Evolutionary conservation across 2,329 filamentous ascomycete genomes (phyloP), one percentile per base, ranked within the genome.

Genomic region (Alternaria viburni): DNA sequence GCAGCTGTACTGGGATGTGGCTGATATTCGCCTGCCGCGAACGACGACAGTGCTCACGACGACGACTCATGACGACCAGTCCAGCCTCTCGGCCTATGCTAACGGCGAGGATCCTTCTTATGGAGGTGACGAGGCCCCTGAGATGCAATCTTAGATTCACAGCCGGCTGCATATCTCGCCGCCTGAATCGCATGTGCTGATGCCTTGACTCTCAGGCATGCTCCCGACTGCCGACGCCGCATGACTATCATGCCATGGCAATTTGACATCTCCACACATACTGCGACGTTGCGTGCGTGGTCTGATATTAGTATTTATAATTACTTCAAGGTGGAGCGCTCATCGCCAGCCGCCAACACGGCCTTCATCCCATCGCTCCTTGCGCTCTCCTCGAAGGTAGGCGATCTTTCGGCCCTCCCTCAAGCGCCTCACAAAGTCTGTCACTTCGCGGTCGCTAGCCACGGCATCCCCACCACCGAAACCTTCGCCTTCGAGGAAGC

Each of bases 291-390:
- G 19, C 28, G 30, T 25, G 49, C 28, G 19, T 41, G 13, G 49
- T 52, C 30, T 52, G 28, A 25, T 26, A 52, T 52, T 28, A 41
- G 30, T 25, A 52, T 15, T 23, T 36, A 30, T 41, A 23, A 21
- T 52, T 36, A 41, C 7, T 25, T 25, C 49, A 25, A 17, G 30
- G 30, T 52, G 30, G 13, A 52, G 32, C 30, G 45, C 30, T 65
- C 62, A 79, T 74, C 95, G 88, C 96, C 96, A 98, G 1, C 96
- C 96, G 11, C 95, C 95, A 32, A 98, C 95, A 69, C 95, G 86
- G 23, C 95, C 93, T 81, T 98, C 95, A 78, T 98, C 96, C 96
- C 96, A 98, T 72, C 96, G 87, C 74, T 93, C 91, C 80, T 94
- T 97, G 69, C 93, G 88, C 83, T 98, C 96, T 75, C 90, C 89